Evolutionary conservation across 441 rosid species (phyloP).

Genomic region (Syzygium syzygioides): DNA sequence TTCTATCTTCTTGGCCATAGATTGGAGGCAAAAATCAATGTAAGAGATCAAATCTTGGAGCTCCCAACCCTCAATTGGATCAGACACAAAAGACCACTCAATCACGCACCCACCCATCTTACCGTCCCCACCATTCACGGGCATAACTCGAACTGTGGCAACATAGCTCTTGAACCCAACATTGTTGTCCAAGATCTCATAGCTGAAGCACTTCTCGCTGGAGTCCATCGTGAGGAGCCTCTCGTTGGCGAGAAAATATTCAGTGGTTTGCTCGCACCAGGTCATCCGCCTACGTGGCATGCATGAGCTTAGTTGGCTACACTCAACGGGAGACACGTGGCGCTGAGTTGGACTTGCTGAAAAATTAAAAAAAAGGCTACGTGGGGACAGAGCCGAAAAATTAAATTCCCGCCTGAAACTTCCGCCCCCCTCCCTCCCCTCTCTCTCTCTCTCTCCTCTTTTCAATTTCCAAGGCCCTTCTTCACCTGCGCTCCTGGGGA

Average conservation of each 20-base stretch:
- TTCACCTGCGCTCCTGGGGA: too few relatives aligned
- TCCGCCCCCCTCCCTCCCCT: too few relatives aligned
- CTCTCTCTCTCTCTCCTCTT: too few relatives aligned
- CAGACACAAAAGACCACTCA: slow-evolving; percentile 53
- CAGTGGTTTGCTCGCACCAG: too few relatives aligned
- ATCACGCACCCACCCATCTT: slow-evolving; percentile 26
- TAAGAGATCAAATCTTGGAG: slow-evolving; percentile 29
- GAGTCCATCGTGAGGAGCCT: slow-evolving; percentile 39
- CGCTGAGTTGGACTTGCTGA: too few relatives aligned
- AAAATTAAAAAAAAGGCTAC: too few relatives aligned
- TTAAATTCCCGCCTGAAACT: too few relatives aligned
- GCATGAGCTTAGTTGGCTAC: too few relatives aligned
- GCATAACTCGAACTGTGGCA: slow-evolving; percentile 31
- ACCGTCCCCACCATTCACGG: background rate
- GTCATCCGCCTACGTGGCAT: too few relatives aligned
- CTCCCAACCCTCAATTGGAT: slow-evolving; percentile 49
- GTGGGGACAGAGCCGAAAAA: too few relatives aligned
- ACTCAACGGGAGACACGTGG: too few relatives aligned
- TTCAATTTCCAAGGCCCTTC: too few relatives aligned
- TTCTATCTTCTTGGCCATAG: slow-evolving; percentile 41
- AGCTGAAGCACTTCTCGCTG: slow-evolving; percentile 32
- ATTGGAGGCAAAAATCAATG: slow-evolving; percentile 21
- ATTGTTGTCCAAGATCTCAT: slow-evolving; percentile 46
- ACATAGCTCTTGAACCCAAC: slow-evolving; percentile 41
- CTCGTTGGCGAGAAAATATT: slow-evolving; percentile 25